A percentile compares a stretch with the other conserved stretches of the same genome.
These are phyloP conservation scores for Eucalyptus urophylla DNA, from an alignment of 345 rosid genomes.

Conservation along the genomic window DNA sequence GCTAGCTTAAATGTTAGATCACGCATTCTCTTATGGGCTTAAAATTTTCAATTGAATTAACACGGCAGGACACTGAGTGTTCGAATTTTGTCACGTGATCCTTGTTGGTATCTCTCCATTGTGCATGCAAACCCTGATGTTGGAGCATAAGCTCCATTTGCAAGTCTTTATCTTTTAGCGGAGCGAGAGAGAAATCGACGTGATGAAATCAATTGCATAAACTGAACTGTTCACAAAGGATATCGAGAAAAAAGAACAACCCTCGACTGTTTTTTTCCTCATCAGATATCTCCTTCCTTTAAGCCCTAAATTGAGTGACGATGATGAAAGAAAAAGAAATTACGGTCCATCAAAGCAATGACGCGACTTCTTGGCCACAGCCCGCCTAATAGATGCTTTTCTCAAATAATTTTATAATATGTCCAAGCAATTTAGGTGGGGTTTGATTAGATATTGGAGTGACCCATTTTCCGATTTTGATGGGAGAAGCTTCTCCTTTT, in stretches of 20 bases:
- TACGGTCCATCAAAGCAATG: background rate
- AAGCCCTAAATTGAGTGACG: background rate
- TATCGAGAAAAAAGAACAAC: rapidly evolving
- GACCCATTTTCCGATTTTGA: background rate
- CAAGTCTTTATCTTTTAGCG: background rate
- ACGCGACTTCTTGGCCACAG: background rate
- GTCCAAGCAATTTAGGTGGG: background rate
- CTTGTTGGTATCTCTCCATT: background rate
- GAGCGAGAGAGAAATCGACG: background rate
- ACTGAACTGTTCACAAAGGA: background rate
- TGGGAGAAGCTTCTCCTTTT: background rate
- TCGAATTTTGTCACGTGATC: rapidly evolving
- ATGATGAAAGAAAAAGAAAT: background rate
- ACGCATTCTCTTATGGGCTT: background rate
- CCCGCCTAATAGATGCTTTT: background rate
- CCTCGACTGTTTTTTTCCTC: background rate
- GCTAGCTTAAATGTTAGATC: background rate
- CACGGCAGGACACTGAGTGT: rapidly evolving
- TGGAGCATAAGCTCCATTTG: background rate
- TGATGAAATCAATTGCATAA: background rate
- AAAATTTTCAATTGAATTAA: background rate
- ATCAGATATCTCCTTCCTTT: background rate
- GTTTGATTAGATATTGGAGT: background rate
- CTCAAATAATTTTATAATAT: background rate
- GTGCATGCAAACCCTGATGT: background rate